Conservation (phyloP, 1,284 basidiomycete species). For the Cerioporus squamosus region DNA sequence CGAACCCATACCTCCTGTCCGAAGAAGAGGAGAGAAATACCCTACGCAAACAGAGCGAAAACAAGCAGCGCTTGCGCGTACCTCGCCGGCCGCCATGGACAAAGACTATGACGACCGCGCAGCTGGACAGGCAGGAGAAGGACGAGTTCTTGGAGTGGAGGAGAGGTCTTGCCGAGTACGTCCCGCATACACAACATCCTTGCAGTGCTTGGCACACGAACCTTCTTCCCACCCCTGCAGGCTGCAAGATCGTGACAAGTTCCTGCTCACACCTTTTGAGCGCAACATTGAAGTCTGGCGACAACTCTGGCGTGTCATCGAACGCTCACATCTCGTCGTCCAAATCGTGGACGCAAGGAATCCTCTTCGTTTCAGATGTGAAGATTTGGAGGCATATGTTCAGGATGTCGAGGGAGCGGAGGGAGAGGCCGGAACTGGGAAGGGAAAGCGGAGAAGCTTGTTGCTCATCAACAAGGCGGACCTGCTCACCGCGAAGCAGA, state of each 20-base stretch:
- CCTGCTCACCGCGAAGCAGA: conserved; percentile 86
- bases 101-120: conserved; percentile 71
- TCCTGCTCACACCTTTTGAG: conserved; percentile 93
- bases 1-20: conserved; percentile 88
- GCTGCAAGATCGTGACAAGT: conserved; percentile 77
- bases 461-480: conserved; percentile 98
- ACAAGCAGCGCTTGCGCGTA: conserved; percentile 77
- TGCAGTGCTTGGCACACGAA: neutral
- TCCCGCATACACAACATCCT: conserved; percentile 22
- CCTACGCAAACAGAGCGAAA: conserved; percentile 72
- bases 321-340: conserved; percentile 91
- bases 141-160: conserved; percentile 92
- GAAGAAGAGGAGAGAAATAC: conserved; percentile 85
- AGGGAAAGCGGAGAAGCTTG: conserved; percentile 75
- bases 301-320: conserved; percentile 93
- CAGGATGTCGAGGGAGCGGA: conserved; percentile 77
- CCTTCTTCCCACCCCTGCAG: conserved; percentile 45
- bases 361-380: conserved; percentile 89
- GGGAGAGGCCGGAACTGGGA: conserved; percentile 78
- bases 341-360: conserved; percentile 97
- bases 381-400: conserved; percentile 91
- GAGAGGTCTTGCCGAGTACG: conserved; percentile 86
- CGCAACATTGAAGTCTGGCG: conserved; percentile 97
- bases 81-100: conserved; percentile 89
- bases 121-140: conserved; percentile 88